These are phyloP conservation scores for Butyriboletus loyo DNA, from an alignment of 768 basidiomycete genomes.

Conservation along the genomic window DNA sequence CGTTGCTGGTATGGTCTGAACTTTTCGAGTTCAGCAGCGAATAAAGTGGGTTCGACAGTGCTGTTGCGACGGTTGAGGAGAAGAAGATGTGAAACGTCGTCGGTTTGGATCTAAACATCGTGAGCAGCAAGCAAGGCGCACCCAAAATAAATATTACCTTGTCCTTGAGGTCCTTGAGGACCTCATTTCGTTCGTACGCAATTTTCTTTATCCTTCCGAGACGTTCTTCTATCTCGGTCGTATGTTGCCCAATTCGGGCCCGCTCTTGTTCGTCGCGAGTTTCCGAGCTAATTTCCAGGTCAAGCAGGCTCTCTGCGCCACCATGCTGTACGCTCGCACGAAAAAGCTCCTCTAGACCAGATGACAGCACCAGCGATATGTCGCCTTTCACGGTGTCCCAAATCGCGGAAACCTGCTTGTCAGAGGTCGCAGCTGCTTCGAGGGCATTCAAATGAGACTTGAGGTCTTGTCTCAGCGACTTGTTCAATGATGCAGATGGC, in stretches of 20 bases:
- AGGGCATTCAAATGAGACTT: conserved; percentile 71
- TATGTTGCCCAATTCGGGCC: conserved; percentile 60
- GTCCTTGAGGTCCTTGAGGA: conserved; percentile 92
- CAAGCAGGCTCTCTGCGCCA: conserved; percentile 52
- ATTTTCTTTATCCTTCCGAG: conserved; percentile 80
- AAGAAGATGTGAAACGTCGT: conserved; percentile 94
- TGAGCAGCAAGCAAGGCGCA: not conserved
- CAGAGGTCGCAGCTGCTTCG: conserved; percentile 74
- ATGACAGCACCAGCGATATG: conserved; percentile 57
- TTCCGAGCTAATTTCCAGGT: conserved; percentile 66
- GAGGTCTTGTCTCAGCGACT: conserved; percentile 70
- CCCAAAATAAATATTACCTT: conserved; percentile 52
- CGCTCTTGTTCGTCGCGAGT: conserved; percentile 65
- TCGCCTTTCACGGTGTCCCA: conserved; percentile 73
- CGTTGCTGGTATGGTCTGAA: conserved; percentile 90
- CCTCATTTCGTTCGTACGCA: conserved; percentile 77
- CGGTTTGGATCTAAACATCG: conserved; percentile 75
- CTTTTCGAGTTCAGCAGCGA: conserved; percentile 93
- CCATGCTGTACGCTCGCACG: conserved; percentile 45
- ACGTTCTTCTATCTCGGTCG: conserved; percentile 75
- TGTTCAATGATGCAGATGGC: conserved; percentile 73
- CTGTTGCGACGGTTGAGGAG: conserved; percentile 86
- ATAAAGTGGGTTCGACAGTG: conserved; percentile 81
- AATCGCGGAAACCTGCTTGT: conserved; percentile 66
- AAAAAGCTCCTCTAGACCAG: conserved; percentile 62